Conservation (phyloP, 192 early-diverging fungal genomes). For the Backusella tarrabulga region DNA sequence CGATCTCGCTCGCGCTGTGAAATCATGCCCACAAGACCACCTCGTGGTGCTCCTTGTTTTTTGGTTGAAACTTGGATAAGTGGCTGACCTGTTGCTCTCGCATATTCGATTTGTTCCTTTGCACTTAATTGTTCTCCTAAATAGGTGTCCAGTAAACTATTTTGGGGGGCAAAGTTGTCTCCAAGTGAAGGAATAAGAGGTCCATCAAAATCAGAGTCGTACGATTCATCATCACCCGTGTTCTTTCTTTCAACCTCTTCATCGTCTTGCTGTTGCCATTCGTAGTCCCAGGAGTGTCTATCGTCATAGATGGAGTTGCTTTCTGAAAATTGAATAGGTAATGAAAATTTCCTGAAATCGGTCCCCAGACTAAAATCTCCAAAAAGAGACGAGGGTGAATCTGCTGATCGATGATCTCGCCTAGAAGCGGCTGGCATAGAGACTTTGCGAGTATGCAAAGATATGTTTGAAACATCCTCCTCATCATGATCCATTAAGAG, state of each 20-base stretch:
- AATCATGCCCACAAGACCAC: conserved; percentile 38
- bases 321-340: not conserved
- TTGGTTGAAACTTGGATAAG: conserved; percentile 35
- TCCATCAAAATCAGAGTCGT: conserved; percentile 25
- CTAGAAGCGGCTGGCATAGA: conserved; percentile 7
- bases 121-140: conserved; percentile 31
- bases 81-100: conserved; percentile 38
- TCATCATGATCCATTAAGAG: not conserved
- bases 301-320: conserved; percentile 14
- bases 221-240: conserved; percentile 21
- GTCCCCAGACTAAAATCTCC: conserved; percentile 27
- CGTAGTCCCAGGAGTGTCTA: not conserved
- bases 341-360: conserved; percentile 24
- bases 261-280: not conserved
- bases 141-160: conserved; percentile 30
- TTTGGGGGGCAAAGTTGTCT: conserved; percentile 38
- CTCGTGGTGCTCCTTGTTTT: conserved; percentile 30
- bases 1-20: conserved; percentile 35
- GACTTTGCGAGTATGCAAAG: conserved; percentile 9
- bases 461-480: conserved; percentile 7
- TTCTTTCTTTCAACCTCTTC: conserved; percentile 13
- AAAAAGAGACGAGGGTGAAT: conserved; percentile 26
- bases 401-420: conserved; percentile 12
- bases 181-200: conserved; percentile 32
- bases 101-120: conserved; percentile 40